Percentiles rank a stretch among this genome's conserved stretches.
phyloP scores from a whole-genome alignment of 2,329 filamentous ascomycete species.

The Fusarium xyrophilum region DNA sequence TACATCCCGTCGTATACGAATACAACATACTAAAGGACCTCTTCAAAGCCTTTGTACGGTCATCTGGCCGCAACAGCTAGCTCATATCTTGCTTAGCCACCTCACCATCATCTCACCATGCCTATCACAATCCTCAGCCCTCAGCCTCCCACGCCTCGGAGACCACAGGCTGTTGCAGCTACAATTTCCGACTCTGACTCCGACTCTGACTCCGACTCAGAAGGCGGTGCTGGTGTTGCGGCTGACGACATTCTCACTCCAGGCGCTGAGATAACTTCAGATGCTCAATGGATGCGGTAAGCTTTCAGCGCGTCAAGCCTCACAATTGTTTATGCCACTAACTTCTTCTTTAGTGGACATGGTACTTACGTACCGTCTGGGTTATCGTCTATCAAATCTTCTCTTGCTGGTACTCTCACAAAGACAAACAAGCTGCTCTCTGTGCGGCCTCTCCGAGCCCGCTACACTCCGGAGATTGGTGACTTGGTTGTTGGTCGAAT shows the following conservation, averaged over 20 bases:
- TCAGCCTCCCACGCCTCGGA: constrained; percentile 43
- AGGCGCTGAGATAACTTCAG: constrained; percentile 84
- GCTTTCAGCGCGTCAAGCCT: constrained; percentile 28
- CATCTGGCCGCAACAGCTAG: background rate
- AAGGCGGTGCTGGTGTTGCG: constrained; percentile 55
- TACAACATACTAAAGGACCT: background rate
- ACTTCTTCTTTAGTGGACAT: constrained; percentile 70
- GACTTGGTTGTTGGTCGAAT: constrained; percentile 95
- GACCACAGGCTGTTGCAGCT: constrained; percentile 23
- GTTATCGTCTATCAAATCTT: constrained; percentile 78
- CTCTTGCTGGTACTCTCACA: constrained; percentile 86
- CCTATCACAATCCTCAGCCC: constrained; percentile 58
- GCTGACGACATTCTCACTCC: constrained; percentile 77
- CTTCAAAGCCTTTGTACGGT: background rate
- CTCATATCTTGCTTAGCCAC: constrained; percentile 1
- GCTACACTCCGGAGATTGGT: constrained; percentile 95
- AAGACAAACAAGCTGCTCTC: constrained; percentile 98
- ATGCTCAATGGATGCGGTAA: constrained; percentile 95
- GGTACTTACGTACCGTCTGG: constrained; percentile 78
- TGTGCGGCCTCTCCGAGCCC: constrained; percentile 85
- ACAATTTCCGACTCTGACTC: constrained; percentile 50
- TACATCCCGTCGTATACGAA: background rate
- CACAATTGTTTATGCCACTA: constrained; percentile 3
- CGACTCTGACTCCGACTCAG: constrained; percentile 54
- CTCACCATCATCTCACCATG: constrained; percentile 45